phyloP scores from a whole-genome alignment of 257 asterid genomes.

The Verbena officinalis region DNA sequence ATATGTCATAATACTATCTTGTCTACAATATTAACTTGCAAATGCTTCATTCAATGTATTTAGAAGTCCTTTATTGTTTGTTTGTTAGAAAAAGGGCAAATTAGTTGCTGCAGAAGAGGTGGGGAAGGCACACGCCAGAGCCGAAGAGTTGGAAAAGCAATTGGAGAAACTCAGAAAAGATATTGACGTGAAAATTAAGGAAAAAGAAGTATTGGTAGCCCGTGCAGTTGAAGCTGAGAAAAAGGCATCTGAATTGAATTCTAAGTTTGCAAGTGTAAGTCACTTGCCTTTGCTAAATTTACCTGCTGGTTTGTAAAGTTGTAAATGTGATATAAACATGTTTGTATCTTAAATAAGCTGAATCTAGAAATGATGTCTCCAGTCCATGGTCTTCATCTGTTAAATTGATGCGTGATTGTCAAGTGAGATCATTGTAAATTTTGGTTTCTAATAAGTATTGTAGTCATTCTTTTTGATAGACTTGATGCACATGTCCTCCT shows the following conservation, averaged over 20 bases:
- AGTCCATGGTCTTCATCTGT: constrained; percentile 9
- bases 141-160: constrained; percentile 68
- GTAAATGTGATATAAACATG: neutral
- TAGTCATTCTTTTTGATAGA: neutral
- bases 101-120: constrained; percentile 61
- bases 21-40: neutral
- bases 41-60: constrained; percentile 15
- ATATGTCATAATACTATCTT: constrained; percentile 8
- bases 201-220: constrained; percentile 55
- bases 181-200: constrained; percentile 49
- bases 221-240: constrained; percentile 63
- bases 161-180: constrained; percentile 64
- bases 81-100: constrained; percentile 58
- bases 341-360: constrained; percentile 4
- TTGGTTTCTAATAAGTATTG: neutral
- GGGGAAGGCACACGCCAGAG: constrained; percentile 74
- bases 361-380: constrained; percentile 14
- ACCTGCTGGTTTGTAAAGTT: constrained; percentile 9
- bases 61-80: constrained; percentile 16
- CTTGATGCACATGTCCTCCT: neutral
- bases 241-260: constrained; percentile 51
- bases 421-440: neutral
- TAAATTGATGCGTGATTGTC: neutral
- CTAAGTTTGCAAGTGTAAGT: constrained; percentile 64
- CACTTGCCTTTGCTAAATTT: constrained; percentile 7